Conservation (phyloP, 1,139 yeast genomes). For the Sugiyamaella novakii region DNA sequence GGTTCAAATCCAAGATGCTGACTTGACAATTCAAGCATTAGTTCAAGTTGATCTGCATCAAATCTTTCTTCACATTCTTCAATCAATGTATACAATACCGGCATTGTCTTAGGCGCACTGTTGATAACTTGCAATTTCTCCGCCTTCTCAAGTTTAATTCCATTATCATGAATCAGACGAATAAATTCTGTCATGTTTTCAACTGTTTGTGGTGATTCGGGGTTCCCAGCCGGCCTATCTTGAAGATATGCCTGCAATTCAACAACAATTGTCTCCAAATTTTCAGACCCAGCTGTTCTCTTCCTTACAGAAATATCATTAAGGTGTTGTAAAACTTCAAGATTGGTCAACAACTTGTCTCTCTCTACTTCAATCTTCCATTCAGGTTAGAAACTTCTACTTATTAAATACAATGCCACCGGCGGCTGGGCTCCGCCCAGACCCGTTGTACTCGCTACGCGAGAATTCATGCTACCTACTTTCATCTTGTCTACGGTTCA, state of each 20-base stretch:
- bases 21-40: conserved; percentile 25
- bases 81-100: conserved; percentile 72
- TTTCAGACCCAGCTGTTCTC: conserved; percentile 34
- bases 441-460: not conserved
- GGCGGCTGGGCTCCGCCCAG: conserved; percentile 8
- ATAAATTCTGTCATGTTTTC: conserved; percentile 55
- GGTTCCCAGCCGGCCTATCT: conserved; percentile 49
- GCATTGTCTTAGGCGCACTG: conserved; percentile 75
- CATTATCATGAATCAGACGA: conserved; percentile 51
- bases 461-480: too few relatives aligned
- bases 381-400: too few relatives aligned
- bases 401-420: too few relatives aligned
- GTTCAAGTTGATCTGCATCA: conserved; percentile 53
- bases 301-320: conserved; percentile 51
- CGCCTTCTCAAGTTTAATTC: conserved; percentile 68
- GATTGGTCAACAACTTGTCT: conserved; percentile 69
- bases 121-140: conserved; percentile 86
- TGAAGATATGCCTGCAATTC: conserved; percentile 56
- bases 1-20: conserved; percentile 32
- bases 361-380: conserved; percentile 53
- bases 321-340: conserved; percentile 67
- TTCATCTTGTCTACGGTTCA: too few relatives aligned
- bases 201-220: conserved; percentile 44
- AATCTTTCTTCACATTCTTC: conserved; percentile 93
- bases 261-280: conserved; percentile 64